phyloP scores from a whole-genome alignment of 2,329 filamentous ascomycete genomes.

The Geosmithia flava region DNA sequence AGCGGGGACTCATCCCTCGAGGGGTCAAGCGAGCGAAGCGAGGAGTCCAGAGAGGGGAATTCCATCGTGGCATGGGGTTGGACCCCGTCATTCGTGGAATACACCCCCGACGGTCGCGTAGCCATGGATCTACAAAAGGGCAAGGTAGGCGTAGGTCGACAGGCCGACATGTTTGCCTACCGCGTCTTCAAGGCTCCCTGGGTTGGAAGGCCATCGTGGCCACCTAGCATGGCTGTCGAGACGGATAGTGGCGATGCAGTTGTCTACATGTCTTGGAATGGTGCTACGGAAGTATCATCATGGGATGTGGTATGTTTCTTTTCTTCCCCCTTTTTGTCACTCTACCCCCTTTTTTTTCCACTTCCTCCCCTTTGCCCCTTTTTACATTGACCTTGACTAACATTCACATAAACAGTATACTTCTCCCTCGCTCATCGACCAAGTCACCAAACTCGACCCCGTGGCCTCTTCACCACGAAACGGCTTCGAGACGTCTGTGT shows the following conservation, averaged over 20 bases:
- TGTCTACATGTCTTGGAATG: slow-evolving; percentile 17
- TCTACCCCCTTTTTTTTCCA: neutral
- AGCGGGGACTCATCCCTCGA: slow-evolving; percentile 3
- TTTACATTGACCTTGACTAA: neutral
- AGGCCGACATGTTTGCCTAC: slow-evolving; percentile 14
- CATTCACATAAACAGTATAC: neutral
- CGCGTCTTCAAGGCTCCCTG: slow-evolving; percentile 14
- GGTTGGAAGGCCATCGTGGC: slow-evolving; percentile 14
- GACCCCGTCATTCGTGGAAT: slow-evolving; percentile 14
- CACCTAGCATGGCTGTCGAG: slow-evolving; percentile 13
- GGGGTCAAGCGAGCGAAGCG: too few species aligned
- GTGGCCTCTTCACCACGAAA: slow-evolving; percentile 9
- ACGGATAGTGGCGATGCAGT: slow-evolving; percentile 11
- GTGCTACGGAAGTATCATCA: slow-evolving; percentile 13
- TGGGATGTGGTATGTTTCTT: slow-evolving; percentile 7
- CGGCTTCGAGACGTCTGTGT: slow-evolving; percentile 13
- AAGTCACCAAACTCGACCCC: neutral
- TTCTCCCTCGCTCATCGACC: neutral
- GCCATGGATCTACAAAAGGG: slow-evolving; percentile 14
- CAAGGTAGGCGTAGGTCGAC: slow-evolving; percentile 7
- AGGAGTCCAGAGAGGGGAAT: slow-evolving; percentile 5
- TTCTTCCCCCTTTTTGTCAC: neutral
- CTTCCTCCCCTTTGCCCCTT: too few species aligned
- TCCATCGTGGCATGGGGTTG: slow-evolving; percentile 14
- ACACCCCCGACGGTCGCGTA: slow-evolving; percentile 9